These are phyloP conservation scores for Antarctomyces pellizariae DNA, from an alignment of 495 filamentous ascomycete genomes.

Conservation along the genomic window DNA sequence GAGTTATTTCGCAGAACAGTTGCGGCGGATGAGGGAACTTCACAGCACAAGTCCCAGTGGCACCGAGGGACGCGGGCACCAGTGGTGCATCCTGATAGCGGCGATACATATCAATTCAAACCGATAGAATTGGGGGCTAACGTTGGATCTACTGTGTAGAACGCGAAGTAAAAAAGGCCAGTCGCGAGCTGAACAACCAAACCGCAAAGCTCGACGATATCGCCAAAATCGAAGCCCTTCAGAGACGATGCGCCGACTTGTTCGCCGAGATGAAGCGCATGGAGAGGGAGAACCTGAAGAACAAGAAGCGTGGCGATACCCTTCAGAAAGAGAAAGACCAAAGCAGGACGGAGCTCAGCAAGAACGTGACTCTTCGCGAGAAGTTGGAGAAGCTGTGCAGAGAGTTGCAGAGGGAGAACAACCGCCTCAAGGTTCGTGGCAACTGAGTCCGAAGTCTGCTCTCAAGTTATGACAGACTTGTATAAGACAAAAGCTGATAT, in stretches of 20 bases:
- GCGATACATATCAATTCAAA: too few relatives aligned
- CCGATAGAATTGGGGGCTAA: too few relatives aligned
- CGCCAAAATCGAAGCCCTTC: conserved; percentile 60
- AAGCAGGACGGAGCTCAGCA: conserved; percentile 62
- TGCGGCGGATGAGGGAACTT: too few relatives aligned
- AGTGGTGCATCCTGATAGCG: too few relatives aligned
- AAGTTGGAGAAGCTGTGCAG: conserved; percentile 88
- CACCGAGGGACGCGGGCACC: too few relatives aligned
- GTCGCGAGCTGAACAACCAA: conserved; percentile 62
- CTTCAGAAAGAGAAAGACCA: conserved; percentile 94
- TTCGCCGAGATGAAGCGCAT: conserved; percentile 83
- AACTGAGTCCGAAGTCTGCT: conserved; percentile 1
- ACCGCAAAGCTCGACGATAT: conserved; percentile 54
- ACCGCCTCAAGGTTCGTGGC: conserved; percentile 65
- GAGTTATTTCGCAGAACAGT: too few relatives aligned
- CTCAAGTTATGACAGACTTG: not conserved
- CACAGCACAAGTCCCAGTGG: too few relatives aligned
- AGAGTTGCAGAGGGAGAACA: conserved; percentile 86
- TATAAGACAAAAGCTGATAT: not conserved
- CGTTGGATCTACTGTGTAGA: too few relatives aligned
- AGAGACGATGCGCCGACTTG: conserved; percentile 77
- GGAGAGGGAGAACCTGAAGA: conserved; percentile 81
- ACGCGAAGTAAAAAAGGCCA: conserved; percentile 70
- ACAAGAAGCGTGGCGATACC: conserved; percentile 85
- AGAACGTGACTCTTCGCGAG: conserved; percentile 68